Base-by-base conservation (phyloP, 2,329 filamentous ascomycete genomes). In the Hypoxylon sp. region DNA sequence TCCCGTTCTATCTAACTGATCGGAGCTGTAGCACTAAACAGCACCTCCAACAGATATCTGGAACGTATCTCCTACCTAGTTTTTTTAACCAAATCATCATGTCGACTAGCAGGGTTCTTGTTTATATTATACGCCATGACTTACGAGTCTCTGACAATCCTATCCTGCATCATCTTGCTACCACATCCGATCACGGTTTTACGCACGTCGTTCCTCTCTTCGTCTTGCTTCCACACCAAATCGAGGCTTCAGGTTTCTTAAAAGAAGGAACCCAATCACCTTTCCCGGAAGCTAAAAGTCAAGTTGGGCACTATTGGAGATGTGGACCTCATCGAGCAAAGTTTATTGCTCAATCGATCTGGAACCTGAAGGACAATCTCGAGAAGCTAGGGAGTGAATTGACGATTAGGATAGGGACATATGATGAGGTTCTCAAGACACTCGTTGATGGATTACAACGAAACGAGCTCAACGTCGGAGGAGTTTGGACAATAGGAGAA, bases 211-310 rank as follows among this genome's bases (percentile, higher is more conserved):
- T 95, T 1, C 92, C 92, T 6, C 80, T 94, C 44, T 93, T 90
- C 75, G 82, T 93, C 19, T 89, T 94, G 57, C 84, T 88, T 0
- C 86, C 91, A 2, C 84, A 92, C 57, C 92, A 95, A 73, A 81
- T 94, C 22, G 92, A 95, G 76, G 83, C 92, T 0, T 92, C 90
- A 0, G 93, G 93, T 1, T 92, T 95, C 74, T 80, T 94, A n/a
- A 79, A 81, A 13, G 77, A 85, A 50, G 81, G 83, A 10, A 73
- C 80, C 53, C 80, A 82, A 53, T 91, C 86, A 5, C 92, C 92
- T 0, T 94, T 92, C 69, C 89, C 89, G 0, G 87, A 90, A 74
- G 91, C 92, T 3, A 84, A 86, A 63, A 92, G 91, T 73, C 78
- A 83, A n/a, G 80, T 91, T 3, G 91, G 86, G 11, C 82, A 84